Conservation (phyloP, 2,329 filamentous ascomycete genomes). For the Fusarium lateritium region DNA sequence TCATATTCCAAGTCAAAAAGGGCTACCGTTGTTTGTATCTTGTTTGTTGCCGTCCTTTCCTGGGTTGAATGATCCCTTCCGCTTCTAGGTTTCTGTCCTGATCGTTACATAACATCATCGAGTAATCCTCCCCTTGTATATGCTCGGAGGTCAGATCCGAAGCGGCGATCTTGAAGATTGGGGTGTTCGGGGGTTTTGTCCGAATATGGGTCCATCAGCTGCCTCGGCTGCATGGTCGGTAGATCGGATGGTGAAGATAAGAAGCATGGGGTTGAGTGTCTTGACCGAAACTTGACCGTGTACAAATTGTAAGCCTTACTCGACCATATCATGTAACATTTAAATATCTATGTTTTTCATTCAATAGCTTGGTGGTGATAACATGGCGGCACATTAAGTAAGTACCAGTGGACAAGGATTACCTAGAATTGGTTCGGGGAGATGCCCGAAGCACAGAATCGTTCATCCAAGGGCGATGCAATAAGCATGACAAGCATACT, state of each 20-base stretch:
- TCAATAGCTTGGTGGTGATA: not conserved
- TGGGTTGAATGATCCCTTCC: too few relatives aligned
- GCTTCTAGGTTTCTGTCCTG: not conserved
- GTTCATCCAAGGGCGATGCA: not conserved
- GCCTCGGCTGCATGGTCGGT: slow-evolving; percentile 51
- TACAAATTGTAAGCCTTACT: not conserved
- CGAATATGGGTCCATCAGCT: slow-evolving; percentile 23
- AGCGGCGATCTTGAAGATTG: slow-evolving; percentile 1
- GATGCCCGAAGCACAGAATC: slow-evolving; percentile 4
- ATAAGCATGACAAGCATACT: not conserved
- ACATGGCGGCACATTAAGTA: not conserved
- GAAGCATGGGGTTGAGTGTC: not conserved
- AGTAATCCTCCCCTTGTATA: slow-evolving; percentile 21
- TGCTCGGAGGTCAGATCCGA: slow-evolving; percentile 23
- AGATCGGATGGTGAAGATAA: slow-evolving; percentile 35
- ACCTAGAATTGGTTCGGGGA: slow-evolving; percentile 11
- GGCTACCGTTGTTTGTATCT: too few relatives aligned
- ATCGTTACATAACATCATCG: slow-evolving; percentile 5
- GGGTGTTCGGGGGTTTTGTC: slow-evolving; percentile 9
- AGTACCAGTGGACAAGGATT: not conserved
- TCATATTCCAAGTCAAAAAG: too few relatives aligned
- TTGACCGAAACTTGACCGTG: slow-evolving; percentile 6
- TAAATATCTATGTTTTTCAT: not conserved
- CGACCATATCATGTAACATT: not conserved
- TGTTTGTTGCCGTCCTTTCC: too few relatives aligned